Base-by-base conservation (phyloP, 192 early-diverging fungal species). In the Dissophora ornata region DNA sequence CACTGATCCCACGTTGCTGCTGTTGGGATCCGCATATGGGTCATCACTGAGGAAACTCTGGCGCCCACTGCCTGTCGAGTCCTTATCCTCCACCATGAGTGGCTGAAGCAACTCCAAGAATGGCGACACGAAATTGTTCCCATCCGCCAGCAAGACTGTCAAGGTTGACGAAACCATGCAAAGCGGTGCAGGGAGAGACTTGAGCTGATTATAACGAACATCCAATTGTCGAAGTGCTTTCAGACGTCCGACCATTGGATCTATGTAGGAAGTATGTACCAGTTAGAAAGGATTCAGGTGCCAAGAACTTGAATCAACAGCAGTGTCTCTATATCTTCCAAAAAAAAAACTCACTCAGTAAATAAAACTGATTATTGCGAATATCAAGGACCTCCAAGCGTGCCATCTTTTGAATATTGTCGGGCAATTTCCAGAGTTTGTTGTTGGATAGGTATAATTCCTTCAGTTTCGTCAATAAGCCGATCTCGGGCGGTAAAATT, bases 311-410 rank as follows among this genome's bases (percentile, higher is more conserved):
- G n/a, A n/a, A n/a, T n/a, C n/a, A n/a, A n/a, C n/a, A n/a, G n/a
- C n/a, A n/a, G n/a, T n/a, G n/a, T n/a, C n/a, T n/a, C n/a, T n/a
- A n/a, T n/a, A n/a, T n/a, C n/a, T n/a, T n/a, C n/a, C n/a, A n/a
- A n/a, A n/a, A n/a, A n/a, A n/a, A n/a, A n/a, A n/a, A 69, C 80
- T 57, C 64, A 81, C 80, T 70, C 30, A 81, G 36, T 0, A 65
- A 52, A 57, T 81, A 70, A 29, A 81, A 59, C 21, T 78, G 50
- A 13, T 71, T 71, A 18, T 62, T 54, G 16, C 80, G 52, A 9
- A 81, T 44, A 55, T 81, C 80, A 2, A 81, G 62, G 22, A 81
- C 74, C 18, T 81, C 80, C 18, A 81, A 34, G 3, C 74, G 57
- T 0, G 52, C 56, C 73, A 81, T 73, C 19, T 57, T 62, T 51